Base-by-base conservation (phyloP, 1,284 basidiomycete species). In the Microbotryum violaceum region DNA sequence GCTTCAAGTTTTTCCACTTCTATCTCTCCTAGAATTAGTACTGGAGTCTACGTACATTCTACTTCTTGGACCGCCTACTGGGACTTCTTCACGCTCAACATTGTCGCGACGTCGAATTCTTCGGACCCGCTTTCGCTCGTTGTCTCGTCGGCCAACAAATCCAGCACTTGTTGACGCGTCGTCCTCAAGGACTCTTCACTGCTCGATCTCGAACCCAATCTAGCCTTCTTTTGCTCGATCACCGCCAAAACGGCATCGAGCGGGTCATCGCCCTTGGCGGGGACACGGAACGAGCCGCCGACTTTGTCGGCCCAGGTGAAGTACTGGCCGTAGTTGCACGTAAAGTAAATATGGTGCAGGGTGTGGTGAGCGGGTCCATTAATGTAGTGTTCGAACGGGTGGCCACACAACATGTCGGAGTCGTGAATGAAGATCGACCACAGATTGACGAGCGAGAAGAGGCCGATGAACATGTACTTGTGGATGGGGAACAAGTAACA, bases 351-450 rank as follows among this genome's bases (percentile, higher is more conserved):
- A 60, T 70, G 66, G 61, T 65, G 67, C 4, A 65, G 57, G 10
- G 65, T 68, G 97, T 98, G 94, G 73, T 99, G 94, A 5, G 94
- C 91, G 4, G 94, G 96, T 16, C 92, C 91, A 77, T 99, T 98
- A 79, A 99, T 94, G 75, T 91, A 77, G 72, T 82, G 85, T 77
- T 97, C 94, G 2, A 96, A 81, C 8, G 86, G 80, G 74, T 91
- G 87, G n/a, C 88, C 92, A 52, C 89, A 89, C 74, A 97, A 86
- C 92, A 99, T 97, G 79, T 98, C 96, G n/a, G 90, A 93, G 76
- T 99, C 94, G 76, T 98, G 94, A 71, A 98, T 98, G 65, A 94
- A 81, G 75, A 97, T 92, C 61, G 79, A 85, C 92, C 92, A 96
- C 72, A 87, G 82, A 78, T 94, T 96, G 71, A 97, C 88, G 60